Base-by-base conservation (phyloP, 176 grass and related monocot genomes). In the Bolboschoenus planiculmis region DNA sequence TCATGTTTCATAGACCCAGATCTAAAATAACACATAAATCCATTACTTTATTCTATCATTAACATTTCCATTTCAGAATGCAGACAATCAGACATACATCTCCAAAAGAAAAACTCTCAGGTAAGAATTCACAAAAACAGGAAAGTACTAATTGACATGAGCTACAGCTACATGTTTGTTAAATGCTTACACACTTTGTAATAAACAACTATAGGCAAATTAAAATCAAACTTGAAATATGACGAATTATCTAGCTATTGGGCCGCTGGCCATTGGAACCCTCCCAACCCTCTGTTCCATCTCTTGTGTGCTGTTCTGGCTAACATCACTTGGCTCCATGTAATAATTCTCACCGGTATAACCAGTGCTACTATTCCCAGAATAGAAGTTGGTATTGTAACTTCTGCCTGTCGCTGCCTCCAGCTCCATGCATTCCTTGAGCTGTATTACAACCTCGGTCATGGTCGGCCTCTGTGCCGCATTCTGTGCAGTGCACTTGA, bases 361-460 rank as follows among this genome's bases (percentile, higher is more conserved):
- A 9, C 51, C 40, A 29, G 10, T 16, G 64, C 7, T 78, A 50
- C 80, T 82, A 65, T 15, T 44, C 0, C 55, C 80, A 0, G 80
- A 44, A 85, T 74, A 65, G 33, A 62, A 71, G 37, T 37, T 6
- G 1, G 31, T 23, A 2, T 16, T 86, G 15, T 30, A 1, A 75
- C 62, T 40, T 6, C 84, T 37, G 2, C 10, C 11, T 0, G n/a
- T 54, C 7, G 1, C 50, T 15, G 81, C 48, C 55, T 89, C 91
- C 4, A 93, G 70, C 27, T 85, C 84, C 0, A 93, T 35, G 82
- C 91, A 91, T 29, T 89, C 84, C 10, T 89, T 78, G 15, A 93
- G 60, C 63, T 91, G 87, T 39, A 37, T 51, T 18, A 87, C 89
- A 3, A 93, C 84, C 1, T 93, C 84, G 3, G 91, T 81, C 91